These are phyloP conservation scores for Saccharata proteae DNA, from an alignment of 2,329 filamentous ascomycete genomes.

Conservation along the genomic window DNA sequence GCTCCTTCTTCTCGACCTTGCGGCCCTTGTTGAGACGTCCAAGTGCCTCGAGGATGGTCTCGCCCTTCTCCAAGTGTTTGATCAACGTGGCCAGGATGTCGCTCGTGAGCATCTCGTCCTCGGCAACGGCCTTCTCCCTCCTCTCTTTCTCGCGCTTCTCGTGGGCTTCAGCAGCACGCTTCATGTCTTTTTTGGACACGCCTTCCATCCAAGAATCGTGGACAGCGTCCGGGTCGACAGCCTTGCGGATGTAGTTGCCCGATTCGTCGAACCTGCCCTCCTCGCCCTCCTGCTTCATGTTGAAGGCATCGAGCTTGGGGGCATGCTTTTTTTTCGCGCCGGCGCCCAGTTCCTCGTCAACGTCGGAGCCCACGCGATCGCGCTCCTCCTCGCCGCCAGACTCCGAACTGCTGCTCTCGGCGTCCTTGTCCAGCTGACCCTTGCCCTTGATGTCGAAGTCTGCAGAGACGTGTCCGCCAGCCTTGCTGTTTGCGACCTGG, in stretches of 20 bases:
- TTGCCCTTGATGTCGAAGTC: conserved; percentile 51
- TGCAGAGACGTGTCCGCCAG: conserved; percentile 53
- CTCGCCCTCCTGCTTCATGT: conserved; percentile 80
- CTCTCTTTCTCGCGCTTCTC: conserved; percentile 72
- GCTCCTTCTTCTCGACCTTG: conserved; percentile 34
- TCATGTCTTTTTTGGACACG: conserved; percentile 87
- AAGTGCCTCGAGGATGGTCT: conserved; percentile 80
- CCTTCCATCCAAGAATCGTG: conserved; percentile 92
- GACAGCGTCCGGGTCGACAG: conserved; percentile 73
- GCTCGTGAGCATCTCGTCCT: conserved; percentile 61
- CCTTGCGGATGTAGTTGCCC: conserved; percentile 86
- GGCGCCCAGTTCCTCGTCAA: conserved; percentile 83
- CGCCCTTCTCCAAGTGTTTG: conserved; percentile 58
- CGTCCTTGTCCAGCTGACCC: conserved; percentile 22
- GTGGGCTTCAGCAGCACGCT: conserved; percentile 72
- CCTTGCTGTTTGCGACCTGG: conserved; percentile 61
- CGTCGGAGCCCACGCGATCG: conserved; percentile 52
- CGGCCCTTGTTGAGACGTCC: conserved; percentile 61
- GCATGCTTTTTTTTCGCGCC: conserved; percentile 88
- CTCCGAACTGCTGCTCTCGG: conserved; percentile 45
- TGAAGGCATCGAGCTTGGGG: conserved; percentile 91
- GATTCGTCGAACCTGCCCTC: conserved; percentile 84
- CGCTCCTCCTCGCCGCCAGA: conserved; percentile 51
- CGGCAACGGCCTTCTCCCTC: conserved; percentile 55
- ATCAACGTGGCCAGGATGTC: conserved; percentile 68